Evolutionary conservation across 495 filamentous ascomycete genomes (phyloP).

Genomic region (Neurospora africana): DNA sequence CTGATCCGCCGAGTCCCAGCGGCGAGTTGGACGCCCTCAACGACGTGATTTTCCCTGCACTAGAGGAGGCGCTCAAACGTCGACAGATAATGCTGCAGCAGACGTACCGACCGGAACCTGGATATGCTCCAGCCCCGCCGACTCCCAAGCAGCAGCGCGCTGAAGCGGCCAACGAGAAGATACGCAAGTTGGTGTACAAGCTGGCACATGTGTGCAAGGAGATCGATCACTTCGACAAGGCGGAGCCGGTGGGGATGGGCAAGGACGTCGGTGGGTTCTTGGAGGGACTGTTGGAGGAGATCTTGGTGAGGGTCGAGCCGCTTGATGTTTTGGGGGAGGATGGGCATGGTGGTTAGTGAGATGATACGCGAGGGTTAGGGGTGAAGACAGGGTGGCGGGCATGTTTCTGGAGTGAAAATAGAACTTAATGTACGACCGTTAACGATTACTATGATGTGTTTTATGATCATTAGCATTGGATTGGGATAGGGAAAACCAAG

Average conservation of each 20-base stretch:
- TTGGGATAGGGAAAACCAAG: background rate
- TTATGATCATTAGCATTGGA: background rate
- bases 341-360: background rate
- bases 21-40: slow-evolving; percentile 53
- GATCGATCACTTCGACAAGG: slow-evolving; percentile 76
- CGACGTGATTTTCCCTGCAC: slow-evolving; percentile 80
- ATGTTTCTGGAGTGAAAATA: background rate
- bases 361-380: background rate
- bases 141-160: slow-evolving; percentile 49
- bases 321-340: slow-evolving; percentile 47
- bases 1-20: slow-evolving; percentile 33
- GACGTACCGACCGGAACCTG: slow-evolving; percentile 32
- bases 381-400: background rate
- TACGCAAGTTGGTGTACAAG: slow-evolving; percentile 68
- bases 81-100: slow-evolving; percentile 57
- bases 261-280: slow-evolving; percentile 75
- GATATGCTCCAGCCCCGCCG: slow-evolving; percentile 14
- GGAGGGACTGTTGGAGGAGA: slow-evolving; percentile 87
- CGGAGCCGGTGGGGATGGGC: slow-evolving; percentile 82
- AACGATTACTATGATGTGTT: background rate
- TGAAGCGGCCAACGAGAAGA: slow-evolving; percentile 69
- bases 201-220: slow-evolving; percentile 67
- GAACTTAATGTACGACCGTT: background rate
- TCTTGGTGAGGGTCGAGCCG: slow-evolving; percentile 84
- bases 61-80: slow-evolving; percentile 77